Evolutionary conservation across 1,139 yeast species (phyloP).

Genomic region (Nakaseomyces nivariensis): DNA sequence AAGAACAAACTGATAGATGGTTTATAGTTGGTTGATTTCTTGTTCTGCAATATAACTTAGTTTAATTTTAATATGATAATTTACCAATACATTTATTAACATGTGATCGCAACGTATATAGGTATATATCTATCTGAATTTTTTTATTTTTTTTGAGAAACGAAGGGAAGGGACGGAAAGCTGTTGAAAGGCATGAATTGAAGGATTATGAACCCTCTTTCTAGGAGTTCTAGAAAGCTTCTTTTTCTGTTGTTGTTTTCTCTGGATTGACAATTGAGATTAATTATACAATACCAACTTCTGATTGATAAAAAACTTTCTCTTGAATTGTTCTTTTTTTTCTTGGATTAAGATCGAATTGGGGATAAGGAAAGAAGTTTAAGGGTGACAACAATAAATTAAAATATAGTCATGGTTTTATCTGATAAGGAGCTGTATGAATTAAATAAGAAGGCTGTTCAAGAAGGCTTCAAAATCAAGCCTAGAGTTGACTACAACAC

Average conservation of each 20-base stretch:
- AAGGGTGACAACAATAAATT: not conserved
- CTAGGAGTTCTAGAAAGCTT: too few relatives aligned
- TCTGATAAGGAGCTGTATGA: constrained; percentile 42
- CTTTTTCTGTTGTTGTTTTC: too few relatives aligned
- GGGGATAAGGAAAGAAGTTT: not conserved
- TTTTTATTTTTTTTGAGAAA: constrained; percentile 1
- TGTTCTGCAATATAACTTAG: not conserved
- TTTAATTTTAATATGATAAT: too few relatives aligned
- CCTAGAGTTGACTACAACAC: constrained; percentile 92
- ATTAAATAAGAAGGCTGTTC: constrained; percentile 82
- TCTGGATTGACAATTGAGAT: too few relatives aligned
- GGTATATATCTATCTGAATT: too few relatives aligned
- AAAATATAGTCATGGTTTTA: constrained; percentile 16
- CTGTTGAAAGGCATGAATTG: not conserved
- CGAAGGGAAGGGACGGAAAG: constrained; percentile 2
- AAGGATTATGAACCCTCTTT: too few relatives aligned
- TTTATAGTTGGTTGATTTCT: constrained; percentile 1
- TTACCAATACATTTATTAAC: too few relatives aligned
- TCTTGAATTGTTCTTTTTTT: too few relatives aligned
- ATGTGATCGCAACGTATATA: too few relatives aligned
- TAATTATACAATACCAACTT: too few relatives aligned
- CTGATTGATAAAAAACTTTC: too few relatives aligned
- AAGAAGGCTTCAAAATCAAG: constrained; percentile 80
- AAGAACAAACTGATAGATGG: constrained; percentile 2
- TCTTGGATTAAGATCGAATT: too few relatives aligned